A percentile compares a stretch with the other conserved stretches of the same genome.
Conservation (phyloP, 805 yeast genomes). For the Starmera dryadoides region DNA sequence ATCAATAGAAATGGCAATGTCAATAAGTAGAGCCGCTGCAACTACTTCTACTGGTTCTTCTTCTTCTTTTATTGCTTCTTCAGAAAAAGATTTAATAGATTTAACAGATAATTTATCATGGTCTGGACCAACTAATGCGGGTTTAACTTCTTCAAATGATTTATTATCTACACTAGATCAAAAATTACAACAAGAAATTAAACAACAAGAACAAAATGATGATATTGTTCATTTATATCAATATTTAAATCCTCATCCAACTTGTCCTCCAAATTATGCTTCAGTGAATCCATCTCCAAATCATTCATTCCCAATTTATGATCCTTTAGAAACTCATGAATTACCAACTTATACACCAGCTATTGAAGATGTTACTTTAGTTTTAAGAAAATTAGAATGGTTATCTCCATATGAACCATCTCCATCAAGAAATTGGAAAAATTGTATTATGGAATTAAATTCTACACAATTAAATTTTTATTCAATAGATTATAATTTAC, state of each 20-base stretch:
- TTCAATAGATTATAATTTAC: constrained; percentile 27
- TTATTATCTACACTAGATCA: too few relatives aligned
- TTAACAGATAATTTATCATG: too few relatives aligned
- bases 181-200: too few relatives aligned
- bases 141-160: too few relatives aligned
- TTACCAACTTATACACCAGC: constrained; percentile 68
- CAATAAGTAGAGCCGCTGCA: too few relatives aligned
- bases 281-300: constrained; percentile 19
- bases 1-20: background rate
- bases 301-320: constrained; percentile 28
- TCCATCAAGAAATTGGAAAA: constrained; percentile 62
- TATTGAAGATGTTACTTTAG: constrained; percentile 48
- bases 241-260: constrained; percentile 32
- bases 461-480: constrained; percentile 81
- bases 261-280: constrained; percentile 22
- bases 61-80: too few relatives aligned
- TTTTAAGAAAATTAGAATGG: constrained; percentile 69
- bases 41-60: too few relatives aligned
- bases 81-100: too few relatives aligned
- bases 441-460: constrained; percentile 64
- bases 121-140: too few relatives aligned
- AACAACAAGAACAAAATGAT: too few relatives aligned
- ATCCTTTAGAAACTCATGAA: constrained; percentile 14
- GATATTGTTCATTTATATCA: constrained; percentile 16
- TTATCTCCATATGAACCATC: constrained; percentile 69